Conservation (phyloP, 495 filamentous ascomycete species). For the Aspergillus sclerotioniger region DNA sequence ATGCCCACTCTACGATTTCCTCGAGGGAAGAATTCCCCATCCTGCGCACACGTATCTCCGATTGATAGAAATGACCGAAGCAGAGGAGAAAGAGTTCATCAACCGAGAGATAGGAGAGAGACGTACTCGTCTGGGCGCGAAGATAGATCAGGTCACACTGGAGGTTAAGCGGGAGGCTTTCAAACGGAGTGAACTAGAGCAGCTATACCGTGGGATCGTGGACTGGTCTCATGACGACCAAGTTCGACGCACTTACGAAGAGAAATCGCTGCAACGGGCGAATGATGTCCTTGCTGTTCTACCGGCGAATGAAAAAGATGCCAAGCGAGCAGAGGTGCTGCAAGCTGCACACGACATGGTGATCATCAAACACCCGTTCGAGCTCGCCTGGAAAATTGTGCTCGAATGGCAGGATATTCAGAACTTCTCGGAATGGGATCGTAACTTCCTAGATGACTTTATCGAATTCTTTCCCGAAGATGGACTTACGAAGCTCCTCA, state of each 20-base stretch:
- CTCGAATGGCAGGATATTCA: conserved; percentile 86
- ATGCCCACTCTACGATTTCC: conserved; percentile 70
- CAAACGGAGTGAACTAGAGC: conserved; percentile 63
- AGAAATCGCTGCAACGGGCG: conserved; percentile 79
- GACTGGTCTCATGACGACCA: conserved; percentile 90
- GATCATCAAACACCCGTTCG: conserved; percentile 89
- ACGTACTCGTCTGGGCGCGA: conserved; percentile 82
- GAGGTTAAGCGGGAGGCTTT: conserved; percentile 88
- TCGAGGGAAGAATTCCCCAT: conserved; percentile 82
- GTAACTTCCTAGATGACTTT: conserved; percentile 71
- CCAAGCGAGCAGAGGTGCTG: conserved; percentile 66
- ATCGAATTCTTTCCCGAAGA: conserved; percentile 79
- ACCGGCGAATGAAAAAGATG: conserved; percentile 59
- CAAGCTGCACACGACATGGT: conserved; percentile 86
- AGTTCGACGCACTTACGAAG: conserved; percentile 78
- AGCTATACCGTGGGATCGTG: conserved; percentile 75
- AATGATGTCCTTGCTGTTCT: conserved; percentile 72
- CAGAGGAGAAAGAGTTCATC: conserved; percentile 85
- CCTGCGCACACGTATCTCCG: conserved; percentile 78
- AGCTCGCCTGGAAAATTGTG: conserved; percentile 84
- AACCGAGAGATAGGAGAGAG: conserved; percentile 89
- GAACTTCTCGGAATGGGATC: conserved; percentile 68
- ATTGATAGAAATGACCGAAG: conserved; percentile 80
- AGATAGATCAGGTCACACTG: conserved; percentile 72
- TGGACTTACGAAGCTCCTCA: conserved; percentile 76